phyloP scores from a whole-genome alignment of 2,329 filamentous ascomycete genomes.

The Stenocarpella maydis region DNA sequence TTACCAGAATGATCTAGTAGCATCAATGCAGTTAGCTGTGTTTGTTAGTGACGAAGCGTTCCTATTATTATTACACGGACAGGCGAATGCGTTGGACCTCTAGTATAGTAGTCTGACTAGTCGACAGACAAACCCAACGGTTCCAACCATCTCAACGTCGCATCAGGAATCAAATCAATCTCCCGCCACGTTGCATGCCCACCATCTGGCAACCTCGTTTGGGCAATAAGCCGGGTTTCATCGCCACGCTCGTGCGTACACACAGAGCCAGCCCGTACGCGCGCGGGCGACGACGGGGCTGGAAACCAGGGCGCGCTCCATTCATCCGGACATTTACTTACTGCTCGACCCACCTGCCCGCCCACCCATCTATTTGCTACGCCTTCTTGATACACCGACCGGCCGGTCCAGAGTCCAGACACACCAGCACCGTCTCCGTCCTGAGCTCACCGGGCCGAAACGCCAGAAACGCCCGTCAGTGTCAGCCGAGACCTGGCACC shows the following conservation, averaged over 20 bases:
- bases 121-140: neutral
- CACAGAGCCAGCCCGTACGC: no score
- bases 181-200: neutral
- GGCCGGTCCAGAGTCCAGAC: neutral
- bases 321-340: slow-evolving; percentile 1
- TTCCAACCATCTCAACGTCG: neutral
- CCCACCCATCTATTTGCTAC: neutral
- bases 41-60: neutral
- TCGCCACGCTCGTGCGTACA: neutral
- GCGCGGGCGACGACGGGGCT: slow-evolving; percentile 14
- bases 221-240: slow-evolving; percentile 24
- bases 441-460: neutral
- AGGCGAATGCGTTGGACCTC: no score
- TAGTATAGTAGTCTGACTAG: no score
- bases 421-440: neutral
- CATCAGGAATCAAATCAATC: neutral
- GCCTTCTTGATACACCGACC: neutral
- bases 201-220: slow-evolving; percentile 1
- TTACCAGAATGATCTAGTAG: neutral
- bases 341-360: neutral
- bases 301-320: slow-evolving; percentile 1
- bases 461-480: neutral
- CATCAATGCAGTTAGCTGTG: neutral
- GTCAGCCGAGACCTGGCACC: neutral
- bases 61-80: neutral